Conservation (phyloP, 2,329 filamentous ascomycete genomes). For the Ascochyta viciae-villosae region DNA sequence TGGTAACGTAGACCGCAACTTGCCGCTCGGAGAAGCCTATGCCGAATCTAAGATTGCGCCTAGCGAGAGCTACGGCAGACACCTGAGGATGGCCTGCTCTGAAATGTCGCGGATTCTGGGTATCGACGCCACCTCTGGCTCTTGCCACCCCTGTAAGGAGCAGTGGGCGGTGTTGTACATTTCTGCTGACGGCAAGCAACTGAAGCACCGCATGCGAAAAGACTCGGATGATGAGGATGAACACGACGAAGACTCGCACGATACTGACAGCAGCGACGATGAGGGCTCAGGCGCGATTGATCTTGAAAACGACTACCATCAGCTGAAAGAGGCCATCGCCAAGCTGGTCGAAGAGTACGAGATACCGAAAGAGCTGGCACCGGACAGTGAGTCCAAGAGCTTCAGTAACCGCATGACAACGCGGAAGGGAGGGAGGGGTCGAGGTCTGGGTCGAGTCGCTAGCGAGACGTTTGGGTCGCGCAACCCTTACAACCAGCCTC, state of each 20-base stretch:
- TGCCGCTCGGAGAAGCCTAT: conserved; percentile 35
- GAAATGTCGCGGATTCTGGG: conserved; percentile 74
- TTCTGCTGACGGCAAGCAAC: conserved; percentile 71
- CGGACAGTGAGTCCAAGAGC: conserved; percentile 65
- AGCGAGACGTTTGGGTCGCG: conserved; percentile 55
- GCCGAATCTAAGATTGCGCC: conserved; percentile 58
- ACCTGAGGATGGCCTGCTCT: conserved; percentile 71
- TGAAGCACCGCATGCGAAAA: conserved; percentile 76
- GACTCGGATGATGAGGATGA: conserved; percentile 69
- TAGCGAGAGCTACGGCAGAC: conserved; percentile 53
- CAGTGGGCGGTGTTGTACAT: conserved; percentile 84
- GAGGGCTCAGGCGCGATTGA: conserved; percentile 59
- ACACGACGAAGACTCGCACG: conserved; percentile 65
- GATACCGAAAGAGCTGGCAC: conserved; percentile 71
- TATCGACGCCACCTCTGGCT: conserved; percentile 68
- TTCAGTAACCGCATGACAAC: conserved; percentile 74
- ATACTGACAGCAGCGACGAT: conserved; percentile 58
- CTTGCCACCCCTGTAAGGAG: conserved; percentile 80
- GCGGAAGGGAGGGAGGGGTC: conserved; percentile 43
- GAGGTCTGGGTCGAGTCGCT: conserved; percentile 33
- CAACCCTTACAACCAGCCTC: conserved; percentile 55
- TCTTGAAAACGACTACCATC: conserved; percentile 80
- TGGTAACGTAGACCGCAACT: conserved; percentile 26
- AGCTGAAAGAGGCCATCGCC: conserved; percentile 79
- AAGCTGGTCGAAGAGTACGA: conserved; percentile 85